These are phyloP conservation scores for Aureoboletus auriporus DNA, from an alignment of 768 basidiomycete genomes.

Conservation along the genomic window DNA sequence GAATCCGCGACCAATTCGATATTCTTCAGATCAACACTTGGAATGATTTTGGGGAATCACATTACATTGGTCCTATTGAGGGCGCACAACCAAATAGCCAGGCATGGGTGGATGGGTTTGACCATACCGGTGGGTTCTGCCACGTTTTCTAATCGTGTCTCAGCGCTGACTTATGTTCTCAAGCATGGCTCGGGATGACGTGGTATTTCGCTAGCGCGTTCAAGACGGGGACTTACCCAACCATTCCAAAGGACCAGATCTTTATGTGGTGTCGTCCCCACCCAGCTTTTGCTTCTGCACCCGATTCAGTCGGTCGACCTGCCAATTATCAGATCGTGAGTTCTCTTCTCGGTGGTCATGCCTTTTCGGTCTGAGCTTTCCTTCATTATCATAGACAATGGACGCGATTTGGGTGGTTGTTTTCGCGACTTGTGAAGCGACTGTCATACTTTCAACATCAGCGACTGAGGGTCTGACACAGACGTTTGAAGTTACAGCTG, in stretches of 20 bases:
- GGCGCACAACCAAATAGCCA: constrained; percentile 67
- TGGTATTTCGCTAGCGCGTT: constrained; percentile 66
- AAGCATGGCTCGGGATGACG: constrained; percentile 64
- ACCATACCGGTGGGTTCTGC: constrained; percentile 39
- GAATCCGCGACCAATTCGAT: constrained; percentile 52
- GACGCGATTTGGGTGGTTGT: constrained; percentile 72
- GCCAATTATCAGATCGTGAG: constrained; percentile 54
- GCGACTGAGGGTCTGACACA: constrained; percentile 30
- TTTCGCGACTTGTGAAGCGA: constrained; percentile 52
- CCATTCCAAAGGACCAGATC: constrained; percentile 56
- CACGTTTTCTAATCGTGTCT: background rate
- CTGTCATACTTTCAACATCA: constrained; percentile 52
- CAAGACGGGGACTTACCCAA: constrained; percentile 63
- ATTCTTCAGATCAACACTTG: constrained; percentile 60
- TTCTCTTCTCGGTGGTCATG: background rate
- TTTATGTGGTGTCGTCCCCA: constrained; percentile 70
- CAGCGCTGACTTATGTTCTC: background rate
- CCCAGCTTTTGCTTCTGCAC: constrained; percentile 47
- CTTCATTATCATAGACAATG: constrained; percentile 38
- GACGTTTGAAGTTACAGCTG: constrained; percentile 51
- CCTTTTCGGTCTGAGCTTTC: no score
- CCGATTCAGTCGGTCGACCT: constrained; percentile 54
- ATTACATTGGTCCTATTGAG: constrained; percentile 74
- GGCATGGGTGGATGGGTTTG: constrained; percentile 64
- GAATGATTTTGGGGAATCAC: constrained; percentile 77